phyloP scores from a whole-genome alignment of 2,329 filamentous ascomycete genomes.

The Pseudocercospora pini-densiflorae region DNA sequence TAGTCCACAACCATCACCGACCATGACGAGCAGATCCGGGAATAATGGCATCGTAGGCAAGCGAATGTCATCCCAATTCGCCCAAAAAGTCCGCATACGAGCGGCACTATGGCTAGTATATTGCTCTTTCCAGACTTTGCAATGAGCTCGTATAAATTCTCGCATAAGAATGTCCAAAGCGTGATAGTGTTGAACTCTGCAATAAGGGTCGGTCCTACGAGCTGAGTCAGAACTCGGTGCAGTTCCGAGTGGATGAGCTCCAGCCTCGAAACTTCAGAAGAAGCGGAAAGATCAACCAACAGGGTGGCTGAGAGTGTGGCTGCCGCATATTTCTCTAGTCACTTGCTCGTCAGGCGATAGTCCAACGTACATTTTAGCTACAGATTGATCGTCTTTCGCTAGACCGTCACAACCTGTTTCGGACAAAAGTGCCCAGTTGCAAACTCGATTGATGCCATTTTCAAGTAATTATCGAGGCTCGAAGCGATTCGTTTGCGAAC shows the following conservation, averaged over 20 bases:
- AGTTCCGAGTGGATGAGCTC: too few species aligned
- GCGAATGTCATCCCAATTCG: not conserved
- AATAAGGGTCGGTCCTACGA: constrained; percentile 1
- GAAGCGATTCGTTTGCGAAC: too few species aligned
- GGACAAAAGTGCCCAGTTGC: not conserved
- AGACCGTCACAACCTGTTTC: not conserved
- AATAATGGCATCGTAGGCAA: not conserved
- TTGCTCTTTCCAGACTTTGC: not conserved
- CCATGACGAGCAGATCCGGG: not conserved
- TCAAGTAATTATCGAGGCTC: too few species aligned
- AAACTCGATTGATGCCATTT: not conserved
- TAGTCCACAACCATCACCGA: too few species aligned
- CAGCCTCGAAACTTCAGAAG: too few species aligned
- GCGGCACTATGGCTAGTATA: not conserved
- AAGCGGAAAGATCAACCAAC: not conserved
- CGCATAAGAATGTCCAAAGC: too few species aligned
- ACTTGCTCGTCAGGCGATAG: too few species aligned
- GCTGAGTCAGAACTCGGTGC: not conserved
- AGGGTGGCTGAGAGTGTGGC: not conserved
- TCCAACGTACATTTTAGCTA: not conserved
- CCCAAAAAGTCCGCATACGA: not conserved
- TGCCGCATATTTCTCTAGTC: not conserved
- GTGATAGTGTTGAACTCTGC: not conserved
- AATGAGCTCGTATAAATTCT: not conserved
- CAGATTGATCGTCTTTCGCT: not conserved